phyloP scores from a whole-genome alignment of 2,329 filamentous ascomycete genomes.

The Samsoniella hepiali region DNA sequence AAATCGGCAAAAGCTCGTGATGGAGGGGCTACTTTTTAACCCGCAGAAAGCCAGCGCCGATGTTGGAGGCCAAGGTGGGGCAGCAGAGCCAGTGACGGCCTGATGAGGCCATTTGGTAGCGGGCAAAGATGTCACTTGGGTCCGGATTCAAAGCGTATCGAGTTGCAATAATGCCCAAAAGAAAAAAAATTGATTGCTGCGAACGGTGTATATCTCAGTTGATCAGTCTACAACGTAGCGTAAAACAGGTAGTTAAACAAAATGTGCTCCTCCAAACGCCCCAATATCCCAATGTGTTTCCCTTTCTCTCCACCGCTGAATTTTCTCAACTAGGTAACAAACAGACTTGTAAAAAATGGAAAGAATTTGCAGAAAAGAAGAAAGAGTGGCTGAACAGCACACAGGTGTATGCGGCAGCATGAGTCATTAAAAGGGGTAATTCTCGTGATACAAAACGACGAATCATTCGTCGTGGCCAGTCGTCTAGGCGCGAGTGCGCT shows the following conservation, averaged over 20 bases:
- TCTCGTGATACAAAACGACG: constrained; percentile 13
- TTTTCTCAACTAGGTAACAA: constrained; percentile 9
- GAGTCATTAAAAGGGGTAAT: constrained; percentile 14
- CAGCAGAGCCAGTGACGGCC: not conserved
- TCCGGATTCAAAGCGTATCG: not conserved
- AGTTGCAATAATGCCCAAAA: not conserved
- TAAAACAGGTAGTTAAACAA: constrained; percentile 15
- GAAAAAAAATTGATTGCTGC: not conserved
- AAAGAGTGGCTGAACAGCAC: constrained; percentile 7
- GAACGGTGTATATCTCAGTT: constrained; percentile 3
- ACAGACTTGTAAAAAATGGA: constrained; percentile 6
- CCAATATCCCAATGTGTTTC: constrained; percentile 12
- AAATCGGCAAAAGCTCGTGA: constrained; percentile 1
- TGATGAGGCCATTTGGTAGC: not conserved
- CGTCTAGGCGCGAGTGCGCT: constrained; percentile 36
- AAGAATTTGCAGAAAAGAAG: constrained; percentile 16
- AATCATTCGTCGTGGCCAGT: not conserved
- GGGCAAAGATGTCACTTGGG: not conserved
- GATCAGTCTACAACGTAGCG: constrained; percentile 14
- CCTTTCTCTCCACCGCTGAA: constrained; percentile 1
- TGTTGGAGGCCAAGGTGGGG: constrained; percentile 12
- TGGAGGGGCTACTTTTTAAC: constrained; percentile 17
- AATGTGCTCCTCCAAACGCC: constrained; percentile 17
- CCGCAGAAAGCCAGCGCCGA: not conserved
- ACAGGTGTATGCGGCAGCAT: not conserved